These are phyloP conservation scores for Ligustrum vulgare DNA, from an alignment of 257 asterid genomes.

Conservation along the genomic window DNA sequence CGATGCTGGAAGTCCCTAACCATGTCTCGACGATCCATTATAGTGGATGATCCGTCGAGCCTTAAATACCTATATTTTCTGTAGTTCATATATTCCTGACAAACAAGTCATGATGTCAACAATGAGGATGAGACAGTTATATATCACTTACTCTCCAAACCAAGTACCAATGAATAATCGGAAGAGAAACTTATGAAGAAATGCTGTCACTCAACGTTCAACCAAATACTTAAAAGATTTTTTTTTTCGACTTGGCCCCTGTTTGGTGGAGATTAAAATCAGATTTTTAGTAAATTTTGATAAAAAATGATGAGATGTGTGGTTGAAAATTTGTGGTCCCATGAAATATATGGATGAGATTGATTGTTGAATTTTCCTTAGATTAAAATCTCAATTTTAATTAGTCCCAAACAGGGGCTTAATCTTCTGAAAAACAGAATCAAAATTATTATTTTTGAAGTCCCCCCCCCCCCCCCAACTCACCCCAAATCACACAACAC, in stretches of 20 bases:
- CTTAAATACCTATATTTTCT: conserved; percentile 83
- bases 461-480: not conserved
- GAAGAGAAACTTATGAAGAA: not conserved
- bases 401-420: too few species aligned
- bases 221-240: not conserved
- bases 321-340: too few species aligned
- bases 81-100: conserved; percentile 96
- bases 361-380: too few species aligned
- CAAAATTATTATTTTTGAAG: not conserved
- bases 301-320: too few species aligned
- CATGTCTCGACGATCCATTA: conserved; percentile 96
- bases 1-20: conserved; percentile 98
- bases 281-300: too few species aligned
- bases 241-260: not conserved
- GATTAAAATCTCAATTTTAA: too few species aligned
- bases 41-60: conserved; percentile 95
- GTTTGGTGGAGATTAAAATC: too few species aligned
- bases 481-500: not conserved
- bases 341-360: too few species aligned
- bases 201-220: not conserved
- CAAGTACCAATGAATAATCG: not conserved
- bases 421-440: not conserved
- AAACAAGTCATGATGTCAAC: conserved; percentile 21
- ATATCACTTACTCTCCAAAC: not conserved
- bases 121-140: not conserved